Conservation (phyloP, 148 eudicot species). For the Vaccinium myrtillus region DNA sequence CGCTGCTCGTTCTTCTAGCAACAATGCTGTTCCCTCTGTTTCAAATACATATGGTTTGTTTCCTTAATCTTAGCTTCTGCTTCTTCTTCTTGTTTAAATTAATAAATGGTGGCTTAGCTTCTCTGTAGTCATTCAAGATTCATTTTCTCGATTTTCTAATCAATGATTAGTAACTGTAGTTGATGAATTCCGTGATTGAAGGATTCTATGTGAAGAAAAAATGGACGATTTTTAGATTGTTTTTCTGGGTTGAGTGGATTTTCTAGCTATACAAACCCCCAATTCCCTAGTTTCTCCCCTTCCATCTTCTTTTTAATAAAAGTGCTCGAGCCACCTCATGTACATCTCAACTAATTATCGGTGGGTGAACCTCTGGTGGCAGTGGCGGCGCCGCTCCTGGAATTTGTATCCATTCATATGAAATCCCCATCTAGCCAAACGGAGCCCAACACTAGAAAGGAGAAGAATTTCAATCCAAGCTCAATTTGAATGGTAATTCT, state of each 20-base stretch:
- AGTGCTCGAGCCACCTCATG: no score
- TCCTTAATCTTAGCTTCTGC: neutral
- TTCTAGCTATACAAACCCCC: neutral
- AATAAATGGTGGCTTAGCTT: neutral
- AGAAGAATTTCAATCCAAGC: neutral
- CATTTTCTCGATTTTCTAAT: neutral
- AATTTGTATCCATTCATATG: neutral
- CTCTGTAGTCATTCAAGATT: neutral
- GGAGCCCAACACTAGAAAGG: neutral
- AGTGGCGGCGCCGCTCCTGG: no score
- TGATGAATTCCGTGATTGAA: constrained; percentile 9
- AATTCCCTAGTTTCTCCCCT: neutral
- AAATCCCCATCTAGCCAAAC: neutral
- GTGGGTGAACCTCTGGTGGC: neutral
- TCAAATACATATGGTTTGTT: constrained; percentile 23
- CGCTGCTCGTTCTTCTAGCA: constrained; percentile 24
- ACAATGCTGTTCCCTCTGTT: constrained; percentile 12
- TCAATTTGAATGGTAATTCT: neutral
- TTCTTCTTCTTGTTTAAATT: neutral
- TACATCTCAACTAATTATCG: neutral
- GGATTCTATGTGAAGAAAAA: neutral
- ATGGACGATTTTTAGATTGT: neutral
- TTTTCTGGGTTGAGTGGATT: neutral
- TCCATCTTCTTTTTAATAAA: no score
- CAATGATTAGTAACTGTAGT: neutral